phyloP scores from a whole-genome alignment of 1,139 yeast species.

The Yamadazyma diddensiae region DNA sequence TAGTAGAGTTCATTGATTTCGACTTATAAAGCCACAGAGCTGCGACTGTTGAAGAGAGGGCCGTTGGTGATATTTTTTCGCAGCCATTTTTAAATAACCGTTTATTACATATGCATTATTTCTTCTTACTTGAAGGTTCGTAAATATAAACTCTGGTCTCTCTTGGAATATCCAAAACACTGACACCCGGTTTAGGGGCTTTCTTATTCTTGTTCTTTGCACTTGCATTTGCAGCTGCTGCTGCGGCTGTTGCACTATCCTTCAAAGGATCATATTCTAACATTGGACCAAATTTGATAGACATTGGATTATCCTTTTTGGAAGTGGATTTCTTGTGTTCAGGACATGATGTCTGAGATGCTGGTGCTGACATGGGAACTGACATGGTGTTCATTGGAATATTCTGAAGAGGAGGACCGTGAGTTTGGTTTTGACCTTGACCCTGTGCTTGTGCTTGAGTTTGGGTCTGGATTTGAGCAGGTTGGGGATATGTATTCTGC shows the following conservation, averaged over 20 bases:
- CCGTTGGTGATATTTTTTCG: too few relatives aligned
- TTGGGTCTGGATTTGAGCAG: conserved; percentile 9
- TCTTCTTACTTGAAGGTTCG: conserved; percentile 28
- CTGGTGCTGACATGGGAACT: conserved; percentile 13
- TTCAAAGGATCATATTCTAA: conserved; percentile 43
- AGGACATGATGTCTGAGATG: conserved; percentile 13
- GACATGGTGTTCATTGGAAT: conserved; percentile 10
- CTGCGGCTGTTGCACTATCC: conserved; percentile 17
- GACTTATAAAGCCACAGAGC: neutral
- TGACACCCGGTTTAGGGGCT: conserved; percentile 15
- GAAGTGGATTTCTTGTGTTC: conserved; percentile 1
- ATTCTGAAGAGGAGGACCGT: conserved; percentile 13
- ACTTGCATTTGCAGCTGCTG: conserved; percentile 9
- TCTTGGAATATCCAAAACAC: conserved; percentile 29
- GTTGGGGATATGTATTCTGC: conserved; percentile 12
- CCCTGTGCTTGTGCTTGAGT: conserved; percentile 5
- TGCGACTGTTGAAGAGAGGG: too few relatives aligned
- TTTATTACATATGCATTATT: conserved; percentile 1
- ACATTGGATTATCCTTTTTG: conserved; percentile 25
- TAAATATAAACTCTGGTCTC: conserved; percentile 34
- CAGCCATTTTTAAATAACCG: conserved; percentile 1
- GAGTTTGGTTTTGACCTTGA: conserved; percentile 2
- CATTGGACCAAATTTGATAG: conserved; percentile 41
- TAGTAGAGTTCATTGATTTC: too few relatives aligned
- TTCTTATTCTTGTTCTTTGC: conserved; percentile 11